These are phyloP conservation scores for Solanum chacoense DNA, from an alignment of 305 asterid species.

Conservation along the genomic window DNA sequence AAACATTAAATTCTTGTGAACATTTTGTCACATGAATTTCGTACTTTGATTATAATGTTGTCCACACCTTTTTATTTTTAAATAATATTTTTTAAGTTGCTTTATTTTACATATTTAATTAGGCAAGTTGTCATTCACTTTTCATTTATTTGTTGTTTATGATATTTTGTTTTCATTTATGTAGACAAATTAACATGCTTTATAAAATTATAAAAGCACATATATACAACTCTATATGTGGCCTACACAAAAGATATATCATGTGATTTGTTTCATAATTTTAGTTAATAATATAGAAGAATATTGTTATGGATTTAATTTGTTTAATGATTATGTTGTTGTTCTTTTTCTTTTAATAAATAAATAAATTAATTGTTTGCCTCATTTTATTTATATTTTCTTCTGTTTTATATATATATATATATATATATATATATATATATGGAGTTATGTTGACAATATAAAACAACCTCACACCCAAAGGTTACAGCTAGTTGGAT, in stretches of 20 bases:
- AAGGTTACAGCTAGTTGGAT: not conserved
- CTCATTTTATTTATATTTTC: not conserved
- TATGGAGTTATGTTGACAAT: no score
- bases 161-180: not conserved
- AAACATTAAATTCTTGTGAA: not conserved
- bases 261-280: not conserved
- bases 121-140: not conserved
- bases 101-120: not conserved
- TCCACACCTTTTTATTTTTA: not conserved
- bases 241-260: not conserved
- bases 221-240: not conserved
- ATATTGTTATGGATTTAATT: not conserved
- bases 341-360: not conserved
- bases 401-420: no score
- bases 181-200: not conserved
- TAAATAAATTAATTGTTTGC: not conserved
- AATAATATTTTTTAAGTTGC: not conserved
- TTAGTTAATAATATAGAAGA: not conserved
- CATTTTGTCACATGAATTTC: not conserved
- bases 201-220: not conserved
- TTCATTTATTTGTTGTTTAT: not conserved
- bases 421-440: no score
- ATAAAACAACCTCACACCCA: not conserved
- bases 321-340: not conserved
- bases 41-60: not conserved